Evolutionary conservation across 1,139 yeast species (phyloP), one percentile per base, ranked within the genome.

Genomic region (Saccharomyces hybrid): DNA sequence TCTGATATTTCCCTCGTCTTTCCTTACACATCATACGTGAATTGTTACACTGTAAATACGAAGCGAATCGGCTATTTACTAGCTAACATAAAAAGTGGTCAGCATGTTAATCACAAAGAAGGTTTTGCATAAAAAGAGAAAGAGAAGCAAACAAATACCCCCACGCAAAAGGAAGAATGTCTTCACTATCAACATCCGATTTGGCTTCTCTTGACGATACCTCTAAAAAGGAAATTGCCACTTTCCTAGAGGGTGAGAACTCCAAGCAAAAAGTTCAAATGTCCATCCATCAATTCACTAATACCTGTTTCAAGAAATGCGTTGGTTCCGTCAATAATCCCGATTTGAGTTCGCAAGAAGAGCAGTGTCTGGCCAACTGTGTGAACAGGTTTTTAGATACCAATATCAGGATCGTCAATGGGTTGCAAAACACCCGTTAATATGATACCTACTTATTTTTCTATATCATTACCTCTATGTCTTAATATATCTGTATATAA

Each of bases 291-390:
- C 82, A 79, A 67, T 89, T 88, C 77, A 90, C 96, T 46, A 91
- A 89, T 68, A 78, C 86, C 78, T 91, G 98, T 71, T 91, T 89
- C 77, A 87, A 86, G 71, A 87, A 88, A 73, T 91, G 98, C 71
- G 79, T 89, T 57, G 74, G 79, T 51, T 74, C 79, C 16, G 78
- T 84, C 54, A 75, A 77, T 54, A 73, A 78, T 53, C 80, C 80
- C 48, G 74, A 75, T 52, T 75, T 90, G 61, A 78, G 78, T 60
- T 55, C 73, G 4, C 71, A 71, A 54, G 97, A 91, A 71, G 88
- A 86, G 62, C 72, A 76, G 48, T 91, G 97, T 69, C 75, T 90
- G 70, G 74, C 78, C 57, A 87, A 87, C 75, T 91, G 97, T 70
- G 81, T 90, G 64, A 86, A 88, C 74, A 75, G 96, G 63, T 91